Evolutionary conservation across 1,139 yeast genomes (phyloP).

Genomic region (Magnusiomyces suaveolens): DNA sequence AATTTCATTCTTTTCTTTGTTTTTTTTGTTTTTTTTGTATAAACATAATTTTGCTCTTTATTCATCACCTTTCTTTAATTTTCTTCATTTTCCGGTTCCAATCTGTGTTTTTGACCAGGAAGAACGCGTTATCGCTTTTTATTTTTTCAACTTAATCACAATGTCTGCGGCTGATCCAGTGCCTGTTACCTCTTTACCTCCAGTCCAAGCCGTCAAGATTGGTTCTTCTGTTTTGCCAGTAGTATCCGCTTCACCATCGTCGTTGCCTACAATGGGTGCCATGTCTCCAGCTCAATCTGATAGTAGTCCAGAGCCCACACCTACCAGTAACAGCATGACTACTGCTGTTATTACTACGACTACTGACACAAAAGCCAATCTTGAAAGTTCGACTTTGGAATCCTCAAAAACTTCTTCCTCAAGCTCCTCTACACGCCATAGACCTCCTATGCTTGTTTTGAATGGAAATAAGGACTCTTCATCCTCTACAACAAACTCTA

Average conservation of each 20-base stretch:
- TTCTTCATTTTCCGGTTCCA: background rate
- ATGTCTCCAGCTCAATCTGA: too few relatives aligned
- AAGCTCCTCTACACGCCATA: constrained; percentile 6
- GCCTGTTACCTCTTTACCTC: background rate
- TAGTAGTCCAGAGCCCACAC: too few relatives aligned
- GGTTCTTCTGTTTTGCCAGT: background rate
- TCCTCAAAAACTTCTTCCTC: background rate
- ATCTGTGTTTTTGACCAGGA: too few relatives aligned
- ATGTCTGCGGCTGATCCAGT: background rate
- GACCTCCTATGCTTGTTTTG: constrained; percentile 15
- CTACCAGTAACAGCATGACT: too few relatives aligned
- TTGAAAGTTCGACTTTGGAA: too few relatives aligned
- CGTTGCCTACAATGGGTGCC: too few relatives aligned
- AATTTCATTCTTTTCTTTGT: too few relatives aligned
- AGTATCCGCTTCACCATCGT: background rate
- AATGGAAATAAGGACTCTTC: constrained; percentile 4
- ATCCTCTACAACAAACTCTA: background rate
- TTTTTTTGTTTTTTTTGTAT: too few relatives aligned
- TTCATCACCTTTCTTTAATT: too few relatives aligned
- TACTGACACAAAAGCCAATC: too few relatives aligned
- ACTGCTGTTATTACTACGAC: too few relatives aligned
- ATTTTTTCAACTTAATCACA: background rate
- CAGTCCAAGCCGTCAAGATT: background rate
- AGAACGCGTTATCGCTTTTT: background rate
- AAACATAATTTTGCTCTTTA: too few relatives aligned